Conservation (phyloP, 164 flowering plant genomes). For the Piper longum region DNA sequence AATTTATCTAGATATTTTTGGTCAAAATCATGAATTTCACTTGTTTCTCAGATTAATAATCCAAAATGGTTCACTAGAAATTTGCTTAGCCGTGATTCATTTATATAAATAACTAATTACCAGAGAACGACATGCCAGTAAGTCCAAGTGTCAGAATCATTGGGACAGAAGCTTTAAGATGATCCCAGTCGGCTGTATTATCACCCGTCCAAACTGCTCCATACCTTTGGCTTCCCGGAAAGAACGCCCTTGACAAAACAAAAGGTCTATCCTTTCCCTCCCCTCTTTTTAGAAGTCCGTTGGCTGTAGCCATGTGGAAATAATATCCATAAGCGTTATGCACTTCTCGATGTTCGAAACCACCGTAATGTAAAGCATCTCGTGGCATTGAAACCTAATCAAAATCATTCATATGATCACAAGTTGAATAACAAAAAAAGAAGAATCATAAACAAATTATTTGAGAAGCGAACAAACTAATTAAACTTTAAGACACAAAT, state of each 20-base stretch:
- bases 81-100: no score
- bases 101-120: constrained; percentile 20
- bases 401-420: background rate
- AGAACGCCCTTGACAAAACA: constrained; percentile 88
- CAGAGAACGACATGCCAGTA: constrained; percentile 78
- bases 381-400: constrained; percentile 96
- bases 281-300: constrained; percentile 79
- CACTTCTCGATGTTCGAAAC: constrained; percentile 80
- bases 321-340: constrained; percentile 96
- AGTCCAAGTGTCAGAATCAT: constrained; percentile 92
- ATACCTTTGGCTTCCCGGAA: constrained; percentile 89
- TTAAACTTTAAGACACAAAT: no score
- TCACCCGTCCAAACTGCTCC: constrained; percentile 99
- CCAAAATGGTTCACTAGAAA: no score
- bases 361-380: constrained; percentile 87
- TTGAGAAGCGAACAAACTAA: no score
- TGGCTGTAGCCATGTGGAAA: constrained; percentile 88
- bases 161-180: constrained; percentile 85
- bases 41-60: no score
- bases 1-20: no score
- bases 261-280: constrained; percentile 90
- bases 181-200: constrained; percentile 96
- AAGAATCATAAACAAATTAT: no score
- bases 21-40: no score
- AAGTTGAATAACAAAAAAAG: no score